Conservation (phyloP, 1,284 basidiomycete species). For the Rhodotorula sp. region DNA sequence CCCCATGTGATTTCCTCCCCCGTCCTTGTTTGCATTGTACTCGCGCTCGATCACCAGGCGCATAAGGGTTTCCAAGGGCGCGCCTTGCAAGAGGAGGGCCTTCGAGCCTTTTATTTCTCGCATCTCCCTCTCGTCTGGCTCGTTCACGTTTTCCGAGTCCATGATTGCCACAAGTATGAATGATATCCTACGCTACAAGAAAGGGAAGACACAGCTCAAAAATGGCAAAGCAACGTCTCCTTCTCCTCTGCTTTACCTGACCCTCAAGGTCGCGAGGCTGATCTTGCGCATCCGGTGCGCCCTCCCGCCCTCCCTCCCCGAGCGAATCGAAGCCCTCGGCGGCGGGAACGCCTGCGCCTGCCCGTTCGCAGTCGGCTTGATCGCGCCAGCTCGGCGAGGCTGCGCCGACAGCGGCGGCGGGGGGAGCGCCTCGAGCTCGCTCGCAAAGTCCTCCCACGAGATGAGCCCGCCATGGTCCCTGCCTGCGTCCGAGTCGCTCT, state of each 20-base stretch:
- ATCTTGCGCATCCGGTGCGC: constrained; percentile 5
- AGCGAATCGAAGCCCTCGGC: too few relatives aligned
- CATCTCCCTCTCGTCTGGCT: too few relatives aligned
- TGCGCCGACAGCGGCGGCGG: background rate
- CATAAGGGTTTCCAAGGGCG: too few relatives aligned
- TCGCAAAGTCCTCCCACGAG: constrained; percentile 32
- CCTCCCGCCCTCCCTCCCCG: background rate
- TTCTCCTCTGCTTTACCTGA: background rate
- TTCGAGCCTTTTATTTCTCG: too few relatives aligned
- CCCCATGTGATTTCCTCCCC: background rate
- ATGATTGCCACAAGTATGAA: too few relatives aligned
- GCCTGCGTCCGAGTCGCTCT: too few relatives aligned
- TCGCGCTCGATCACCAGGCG: too few relatives aligned
- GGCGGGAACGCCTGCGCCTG: background rate
- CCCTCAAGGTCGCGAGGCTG: constrained; percentile 11
- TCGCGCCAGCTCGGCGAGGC: background rate
- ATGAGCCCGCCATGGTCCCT: constrained; percentile 17
- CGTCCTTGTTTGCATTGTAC: background rate
- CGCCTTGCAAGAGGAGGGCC: too few relatives aligned
- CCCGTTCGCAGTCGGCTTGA: background rate
- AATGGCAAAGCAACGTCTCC: background rate
- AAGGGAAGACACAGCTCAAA: background rate
- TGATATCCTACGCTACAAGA: too few relatives aligned
- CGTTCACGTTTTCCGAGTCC: too few relatives aligned
- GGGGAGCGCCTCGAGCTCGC: constrained; percentile 25